Percentiles rank a stretch among this genome's conserved stretches.
phyloP scores from a whole-genome alignment of 2,329 filamentous ascomycete species.

The Microdochium nivale region DNA sequence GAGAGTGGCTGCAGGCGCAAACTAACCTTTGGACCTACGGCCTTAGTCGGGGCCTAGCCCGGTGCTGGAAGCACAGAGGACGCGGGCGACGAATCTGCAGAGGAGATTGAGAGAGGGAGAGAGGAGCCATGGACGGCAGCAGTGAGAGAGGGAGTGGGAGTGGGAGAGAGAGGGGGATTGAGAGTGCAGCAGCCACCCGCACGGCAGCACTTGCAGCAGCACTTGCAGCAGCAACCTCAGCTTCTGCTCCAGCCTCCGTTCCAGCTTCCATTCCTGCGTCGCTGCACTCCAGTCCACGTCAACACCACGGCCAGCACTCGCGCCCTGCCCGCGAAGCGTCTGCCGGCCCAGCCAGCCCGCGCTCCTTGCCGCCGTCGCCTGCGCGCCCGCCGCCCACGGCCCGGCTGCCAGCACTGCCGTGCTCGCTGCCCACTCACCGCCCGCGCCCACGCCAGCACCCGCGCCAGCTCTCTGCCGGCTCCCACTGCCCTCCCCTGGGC shows the following conservation, averaged over 20 bases:
- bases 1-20: too few relatives aligned
- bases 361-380: not conserved
- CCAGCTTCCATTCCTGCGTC: not conserved
- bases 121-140: not conserved
- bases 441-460: not conserved
- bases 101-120: not conserved
- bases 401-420: not conserved
- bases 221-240: not conserved
- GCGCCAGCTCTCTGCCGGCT: not conserved
- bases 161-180: not conserved
- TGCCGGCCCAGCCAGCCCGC: not conserved
- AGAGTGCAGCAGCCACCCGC: too few relatives aligned
- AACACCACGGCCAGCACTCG: not conserved
- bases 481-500: not conserved
- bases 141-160: not conserved
- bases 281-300: not conserved
- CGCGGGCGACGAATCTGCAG: not conserved
- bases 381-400: not conserved
- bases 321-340: too few relatives aligned
- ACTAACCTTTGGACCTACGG: too few relatives aligned
- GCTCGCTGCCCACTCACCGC: not conserved
- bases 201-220: not conserved
- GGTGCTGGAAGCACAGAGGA: too few relatives aligned
- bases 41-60: too few relatives aligned
- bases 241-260: not conserved